Base-by-base conservation (phyloP, 148 eudicot species). In the Rhododendron williamsianum region DNA sequence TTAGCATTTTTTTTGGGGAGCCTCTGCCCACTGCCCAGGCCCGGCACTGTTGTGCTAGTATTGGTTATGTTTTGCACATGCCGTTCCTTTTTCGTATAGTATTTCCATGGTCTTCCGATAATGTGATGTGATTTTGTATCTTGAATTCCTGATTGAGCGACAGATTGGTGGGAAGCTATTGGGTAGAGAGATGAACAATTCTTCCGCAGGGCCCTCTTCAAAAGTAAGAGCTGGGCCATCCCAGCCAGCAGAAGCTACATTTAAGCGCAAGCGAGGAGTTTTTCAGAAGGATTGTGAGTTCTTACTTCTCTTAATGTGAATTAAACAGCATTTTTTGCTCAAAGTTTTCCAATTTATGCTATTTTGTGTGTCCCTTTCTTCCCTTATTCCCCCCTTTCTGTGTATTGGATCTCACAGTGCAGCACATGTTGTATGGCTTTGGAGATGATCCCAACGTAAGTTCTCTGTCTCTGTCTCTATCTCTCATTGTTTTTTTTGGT, bases 381-480 rank as follows among this genome's bases (percentile, higher is more conserved):
- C 4, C 6, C 48, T 21, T 19, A 58, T 30, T 38, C 16, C 51
- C 45, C 48, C 4, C 67, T 56, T 6, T 82, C 18, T 76, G 51
- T 87, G n/a, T 45, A 9, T 52, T 78, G 71, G 48, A 36, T 86
- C 85, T 27, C 82, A 83, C 97, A 94, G 99, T 96, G 94, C 99
- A 94, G 89, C 99, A 94, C 83, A 96, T 96, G 97, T 92, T 94
- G 98, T 96, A 94, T 91, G 98, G 99, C 67, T 94, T 94, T 80
- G 99, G 99, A 46, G 99, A 96, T 69, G 98, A 94, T 87, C 88
- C 87, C n/a, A 93, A 94, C 89, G 99, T 96, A 87, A 71, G 96
- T 1, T 30, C 76, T 12, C 76, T 71, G 38, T 69, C 74, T 69
- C 74, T 69, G 8, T 91, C 65, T 73, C 18, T 25, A 21, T 38